Evolutionary conservation across 148 eudicot species (phyloP), one percentile per base, ranked within the genome.

Genomic region (Heliosperma pusillum): DNA sequence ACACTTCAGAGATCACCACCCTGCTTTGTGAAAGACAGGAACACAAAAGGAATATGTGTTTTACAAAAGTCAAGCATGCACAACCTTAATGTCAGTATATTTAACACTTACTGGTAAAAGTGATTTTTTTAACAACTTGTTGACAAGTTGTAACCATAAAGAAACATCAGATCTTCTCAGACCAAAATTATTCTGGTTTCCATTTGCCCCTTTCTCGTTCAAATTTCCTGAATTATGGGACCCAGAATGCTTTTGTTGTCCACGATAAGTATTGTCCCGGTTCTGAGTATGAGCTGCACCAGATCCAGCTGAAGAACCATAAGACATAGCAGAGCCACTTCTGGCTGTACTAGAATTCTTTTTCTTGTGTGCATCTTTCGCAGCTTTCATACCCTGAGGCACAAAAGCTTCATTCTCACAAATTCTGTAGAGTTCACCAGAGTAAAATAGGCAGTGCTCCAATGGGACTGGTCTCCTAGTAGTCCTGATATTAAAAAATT

Each of bases 401-500:
- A 87, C 20, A 72, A 95, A 86, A 53, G 25, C 76, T 75, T 89
- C 99, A 50, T 80, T 82, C 78, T 95, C 99, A 82, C 97, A 95
- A 73, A 95, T 80, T 86, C 87, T 88, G 83, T 86, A 89, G 47
- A 95, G 89, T 75, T 95, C 99, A 68, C 99, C 97, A 16, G 93
- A 86, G 82, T 92, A 89, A 67, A 92, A 95, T 36, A 95, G 80
- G 80, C 93, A 95, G 75, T 95, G 99, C 85, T 95, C 99, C 88
- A 95, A 82, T 12, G 99, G 99, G 74, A 95, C 99, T 62, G 99
- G 99, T 83, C 99, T 90, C 83, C 83, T 95, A 17, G 92, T 89
- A 52, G 99, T 95, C 96, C 99, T 95, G 90, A 74, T 78, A 76
- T 24, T 50, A 73, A 73, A 79, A 66, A 26, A 66, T 25, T 30